A percentile compares a stretch with the other conserved stretches of the same genome.
phyloP scores from a whole-genome alignment of 1,284 basidiomycete genomes.

The Ceratobasidium sp. region DNA sequence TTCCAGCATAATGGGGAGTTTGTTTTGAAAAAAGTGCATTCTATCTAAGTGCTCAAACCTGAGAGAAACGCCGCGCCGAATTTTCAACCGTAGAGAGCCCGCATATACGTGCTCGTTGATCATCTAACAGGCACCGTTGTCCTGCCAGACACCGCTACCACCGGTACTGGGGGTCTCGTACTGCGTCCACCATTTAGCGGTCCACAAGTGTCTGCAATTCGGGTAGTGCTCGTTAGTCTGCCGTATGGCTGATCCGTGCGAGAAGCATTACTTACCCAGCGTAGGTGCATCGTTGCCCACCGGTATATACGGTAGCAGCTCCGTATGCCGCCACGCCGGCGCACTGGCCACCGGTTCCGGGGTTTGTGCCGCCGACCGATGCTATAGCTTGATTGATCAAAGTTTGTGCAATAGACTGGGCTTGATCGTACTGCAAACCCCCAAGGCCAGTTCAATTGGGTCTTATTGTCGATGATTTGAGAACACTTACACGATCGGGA shows the following conservation, averaged over 20 bases:
- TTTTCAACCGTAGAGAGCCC: not conserved
- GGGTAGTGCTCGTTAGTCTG: not conserved
- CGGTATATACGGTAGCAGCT: conserved; percentile 2
- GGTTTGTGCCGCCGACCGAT: conserved; percentile 11
- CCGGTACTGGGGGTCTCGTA: conserved; percentile 30
- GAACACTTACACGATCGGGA: conserved; percentile 17
- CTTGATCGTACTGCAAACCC: conserved; percentile 18
- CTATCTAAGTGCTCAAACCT: not conserved
- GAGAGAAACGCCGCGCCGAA: not conserved
- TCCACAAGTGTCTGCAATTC: conserved; percentile 21
- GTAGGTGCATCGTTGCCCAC: conserved; percentile 21
- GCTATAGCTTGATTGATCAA: conserved; percentile 19
- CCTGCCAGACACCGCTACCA: conserved; percentile 25
- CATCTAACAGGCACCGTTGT: conserved; percentile 26
- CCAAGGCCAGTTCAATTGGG: not conserved
- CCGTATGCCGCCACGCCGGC: conserved; percentile 20
- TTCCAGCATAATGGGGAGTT: not conserved
- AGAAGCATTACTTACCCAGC: not conserved
- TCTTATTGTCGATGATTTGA: too few species aligned
- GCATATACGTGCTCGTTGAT: conserved; percentile 9
- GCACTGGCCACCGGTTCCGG: conserved; percentile 22
- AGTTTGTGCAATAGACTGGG: conserved; percentile 19
- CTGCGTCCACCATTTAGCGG: conserved; percentile 31
- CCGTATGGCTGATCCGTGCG: not conserved
- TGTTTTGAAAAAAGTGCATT: not conserved